phyloP scores from a whole-genome alignment of 2,329 filamentous ascomycete species.

The Sclerotinia subarctica region DNA sequence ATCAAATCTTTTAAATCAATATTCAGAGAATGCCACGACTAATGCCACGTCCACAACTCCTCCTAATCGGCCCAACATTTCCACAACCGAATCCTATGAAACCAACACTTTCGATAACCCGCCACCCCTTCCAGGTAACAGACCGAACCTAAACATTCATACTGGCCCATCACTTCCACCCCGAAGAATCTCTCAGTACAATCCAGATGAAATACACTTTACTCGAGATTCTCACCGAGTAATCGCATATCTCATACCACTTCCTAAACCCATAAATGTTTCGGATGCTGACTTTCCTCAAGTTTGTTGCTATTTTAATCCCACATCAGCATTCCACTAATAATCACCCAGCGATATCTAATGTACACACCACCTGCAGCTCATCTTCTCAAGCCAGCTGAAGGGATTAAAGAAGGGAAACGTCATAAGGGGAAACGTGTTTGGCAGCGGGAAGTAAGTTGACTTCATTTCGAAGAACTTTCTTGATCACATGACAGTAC shows the following conservation, averaged over 20 bases:
- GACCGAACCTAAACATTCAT: neutral
- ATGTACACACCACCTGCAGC: conserved; percentile 23
- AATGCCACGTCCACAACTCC: neutral
- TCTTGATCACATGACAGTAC: neutral
- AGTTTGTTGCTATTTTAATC: neutral
- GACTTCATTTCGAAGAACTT: neutral
- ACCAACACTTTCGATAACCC: neutral
- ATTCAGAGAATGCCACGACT: neutral
- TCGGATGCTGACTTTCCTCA: conserved; percentile 17
- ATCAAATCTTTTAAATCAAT: conserved; percentile 1
- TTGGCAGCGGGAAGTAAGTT: conserved; percentile 24
- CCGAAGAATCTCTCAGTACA: conserved; percentile 11
- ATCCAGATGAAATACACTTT: conserved; percentile 17
- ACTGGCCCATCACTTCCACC: conserved; percentile 9
- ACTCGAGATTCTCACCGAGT: conserved; percentile 22
- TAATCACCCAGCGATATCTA: conserved; percentile 20
- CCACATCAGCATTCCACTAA: neutral
- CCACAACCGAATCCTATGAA: neutral
- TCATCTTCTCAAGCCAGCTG: conserved; percentile 22
- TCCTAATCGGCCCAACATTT: neutral
- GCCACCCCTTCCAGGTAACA: neutral
- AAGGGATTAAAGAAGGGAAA: conserved; percentile 23
- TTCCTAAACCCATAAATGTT: conserved; percentile 21
- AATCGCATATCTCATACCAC: conserved; percentile 24
- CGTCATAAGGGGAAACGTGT: conserved; percentile 17